Evolutionary conservation across 345 rosid genomes (phyloP).

Genomic region (Noccaea bulbosa): DNA sequence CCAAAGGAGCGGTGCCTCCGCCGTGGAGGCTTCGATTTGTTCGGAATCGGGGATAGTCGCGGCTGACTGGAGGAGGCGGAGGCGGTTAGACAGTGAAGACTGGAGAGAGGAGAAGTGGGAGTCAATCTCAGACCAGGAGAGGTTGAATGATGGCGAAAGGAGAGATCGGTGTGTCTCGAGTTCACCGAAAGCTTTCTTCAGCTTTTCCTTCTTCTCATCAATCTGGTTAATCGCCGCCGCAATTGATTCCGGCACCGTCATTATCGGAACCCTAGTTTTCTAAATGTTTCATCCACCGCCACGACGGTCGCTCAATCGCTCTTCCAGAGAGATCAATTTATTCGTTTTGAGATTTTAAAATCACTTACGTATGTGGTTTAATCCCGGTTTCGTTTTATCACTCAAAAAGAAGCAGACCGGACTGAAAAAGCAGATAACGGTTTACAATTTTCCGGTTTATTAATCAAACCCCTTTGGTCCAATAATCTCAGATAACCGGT

Average conservation of each 20-base stretch:
- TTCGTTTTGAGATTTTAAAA: too few species aligned
- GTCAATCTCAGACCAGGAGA: constrained; percentile 71
- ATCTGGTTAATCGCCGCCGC: constrained; percentile 57
- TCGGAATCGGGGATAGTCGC: constrained; percentile 10
- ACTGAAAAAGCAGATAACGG: background rate
- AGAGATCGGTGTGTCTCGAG: constrained; percentile 59
- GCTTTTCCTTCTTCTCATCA: constrained; percentile 54
- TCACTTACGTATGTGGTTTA: too few species aligned
- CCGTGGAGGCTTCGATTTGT: constrained; percentile 2
- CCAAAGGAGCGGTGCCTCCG: constrained; percentile 37
- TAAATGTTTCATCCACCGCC: background rate
- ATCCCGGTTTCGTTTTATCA: background rate
- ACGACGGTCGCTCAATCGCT: background rate
- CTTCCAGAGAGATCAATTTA: background rate
- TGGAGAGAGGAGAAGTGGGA: constrained; percentile 62
- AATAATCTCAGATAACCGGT: background rate
- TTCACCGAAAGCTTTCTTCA: constrained; percentile 69
- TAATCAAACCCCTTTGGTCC: background rate
- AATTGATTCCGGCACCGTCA: constrained; percentile 50
- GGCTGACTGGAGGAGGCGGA: constrained; percentile 53
- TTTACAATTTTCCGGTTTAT: constrained; percentile 17
- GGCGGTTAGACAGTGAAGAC: constrained; percentile 46
- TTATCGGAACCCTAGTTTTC: constrained; percentile 28
- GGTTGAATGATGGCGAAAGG: constrained; percentile 50
- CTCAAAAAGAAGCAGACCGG: background rate